These are phyloP conservation scores for Solanum clarkiae DNA, from an alignment of 257 asterid species.

Conservation along the genomic window DNA sequence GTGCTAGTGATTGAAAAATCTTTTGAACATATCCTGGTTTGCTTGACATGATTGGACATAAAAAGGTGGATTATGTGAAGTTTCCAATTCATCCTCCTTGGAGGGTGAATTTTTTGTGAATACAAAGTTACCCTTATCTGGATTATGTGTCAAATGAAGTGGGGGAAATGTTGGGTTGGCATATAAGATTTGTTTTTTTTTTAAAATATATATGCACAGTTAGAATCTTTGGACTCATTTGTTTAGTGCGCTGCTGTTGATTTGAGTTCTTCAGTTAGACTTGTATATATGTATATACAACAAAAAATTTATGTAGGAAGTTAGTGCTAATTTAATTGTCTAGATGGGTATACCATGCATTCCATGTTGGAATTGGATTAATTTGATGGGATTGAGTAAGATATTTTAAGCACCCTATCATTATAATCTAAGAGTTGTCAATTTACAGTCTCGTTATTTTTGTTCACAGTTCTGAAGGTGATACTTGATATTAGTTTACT, in stretches of 20 bases:
- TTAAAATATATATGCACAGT: neutral
- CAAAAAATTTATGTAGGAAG: neutral
- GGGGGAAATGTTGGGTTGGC: neutral
- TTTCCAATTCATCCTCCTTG: too few relatives aligned
- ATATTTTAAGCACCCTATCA: neutral
- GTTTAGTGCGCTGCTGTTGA: neutral
- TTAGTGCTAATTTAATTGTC: neutral
- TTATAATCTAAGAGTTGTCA: neutral
- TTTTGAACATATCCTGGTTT: neutral
- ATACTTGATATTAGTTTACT: neutral
- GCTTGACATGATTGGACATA: neutral
- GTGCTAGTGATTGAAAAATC: neutral
- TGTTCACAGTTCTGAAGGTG: neutral
- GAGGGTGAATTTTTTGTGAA: too few relatives aligned
- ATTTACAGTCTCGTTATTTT: neutral
- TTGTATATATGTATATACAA: neutral
- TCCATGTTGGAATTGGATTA: neutral
- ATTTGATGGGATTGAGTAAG: neutral
- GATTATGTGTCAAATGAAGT: neutral
- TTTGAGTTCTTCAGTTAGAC: neutral
- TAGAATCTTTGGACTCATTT: neutral
- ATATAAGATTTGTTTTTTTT: neutral
- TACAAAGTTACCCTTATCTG: neutral
- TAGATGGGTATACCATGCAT: neutral
- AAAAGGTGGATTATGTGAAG: neutral